Percentiles rank a stretch among this genome's conserved stretches.
phyloP scores from a whole-genome alignment of 2,329 filamentous ascomycete species.

The Aschersonia sp. region DNA sequence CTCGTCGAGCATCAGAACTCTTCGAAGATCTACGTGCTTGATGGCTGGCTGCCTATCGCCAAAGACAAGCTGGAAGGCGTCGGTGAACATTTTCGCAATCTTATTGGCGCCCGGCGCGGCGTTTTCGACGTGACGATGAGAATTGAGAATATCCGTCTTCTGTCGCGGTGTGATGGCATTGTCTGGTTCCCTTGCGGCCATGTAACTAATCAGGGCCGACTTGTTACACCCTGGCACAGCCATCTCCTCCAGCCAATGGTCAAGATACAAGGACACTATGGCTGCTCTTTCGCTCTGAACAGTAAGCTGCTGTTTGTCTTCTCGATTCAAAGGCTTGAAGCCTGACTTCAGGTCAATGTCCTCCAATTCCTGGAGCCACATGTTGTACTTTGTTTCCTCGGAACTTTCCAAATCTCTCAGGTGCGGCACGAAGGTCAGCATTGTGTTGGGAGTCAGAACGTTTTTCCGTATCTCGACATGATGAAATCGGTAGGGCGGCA shows the following conservation, averaged over 20 bases:
- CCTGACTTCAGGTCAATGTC: constrained; percentile 42
- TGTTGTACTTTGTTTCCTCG: constrained; percentile 39
- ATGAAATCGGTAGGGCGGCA: constrained; percentile 44
- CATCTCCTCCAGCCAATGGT: constrained; percentile 36
- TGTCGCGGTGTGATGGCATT: constrained; percentile 38
- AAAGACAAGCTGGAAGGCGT: constrained; percentile 44
- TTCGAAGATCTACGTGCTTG: constrained; percentile 30
- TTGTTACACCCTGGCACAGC: constrained; percentile 36
- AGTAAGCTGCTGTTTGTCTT: constrained; percentile 33
- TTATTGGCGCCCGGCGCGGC: constrained; percentile 25
- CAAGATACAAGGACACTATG: constrained; percentile 36
- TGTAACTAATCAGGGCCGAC: constrained; percentile 35
- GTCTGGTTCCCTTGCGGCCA: constrained; percentile 32
- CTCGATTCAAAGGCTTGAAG: constrained; percentile 37
- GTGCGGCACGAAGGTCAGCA: constrained; percentile 45
- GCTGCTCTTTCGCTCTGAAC: constrained; percentile 36
- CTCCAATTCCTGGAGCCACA: constrained; percentile 43
- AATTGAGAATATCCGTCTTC: constrained; percentile 34
- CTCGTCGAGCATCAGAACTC: constrained; percentile 38
- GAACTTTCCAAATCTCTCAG: constrained; percentile 40
- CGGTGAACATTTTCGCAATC: constrained; percentile 35
- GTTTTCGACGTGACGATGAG: constrained; percentile 25
- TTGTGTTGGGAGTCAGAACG: constrained; percentile 43
- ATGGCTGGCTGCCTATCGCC: constrained; percentile 16
- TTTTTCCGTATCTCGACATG: constrained; percentile 46